Percentiles rank a stretch among this genome's conserved stretches.
Evolutionary conservation across 306 rosid genomes (phyloP).

Genomic region (Cucurbita pepo): DNA sequence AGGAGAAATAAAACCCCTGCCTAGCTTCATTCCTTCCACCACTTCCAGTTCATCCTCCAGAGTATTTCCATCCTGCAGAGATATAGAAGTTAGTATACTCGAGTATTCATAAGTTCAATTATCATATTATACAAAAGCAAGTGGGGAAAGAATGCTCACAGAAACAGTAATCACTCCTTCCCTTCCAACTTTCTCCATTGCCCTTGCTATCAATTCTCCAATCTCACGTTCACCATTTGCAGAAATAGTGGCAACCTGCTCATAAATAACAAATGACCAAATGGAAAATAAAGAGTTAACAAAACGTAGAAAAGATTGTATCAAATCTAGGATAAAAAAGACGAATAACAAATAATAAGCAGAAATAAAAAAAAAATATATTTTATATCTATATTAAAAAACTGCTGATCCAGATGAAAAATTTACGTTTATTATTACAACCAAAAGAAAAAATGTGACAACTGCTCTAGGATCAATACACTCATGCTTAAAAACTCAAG

Average conservation of each 20-base stretch:
- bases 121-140: not conserved
- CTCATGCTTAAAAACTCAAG: not conserved
- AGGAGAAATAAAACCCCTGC: slow-evolving; percentile 81
- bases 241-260: slow-evolving; percentile 86
- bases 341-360: not conserved
- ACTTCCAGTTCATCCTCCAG: slow-evolving; percentile 91
- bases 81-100: not conserved
- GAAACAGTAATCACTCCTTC: slow-evolving; percentile 88
- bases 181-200: slow-evolving; percentile 98
- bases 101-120: not conserved
- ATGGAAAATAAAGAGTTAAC: not conserved
- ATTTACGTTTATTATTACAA: not conserved
- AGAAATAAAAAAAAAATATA: not conserved
- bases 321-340: not conserved
- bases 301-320: not conserved
- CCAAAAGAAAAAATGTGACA: no score
- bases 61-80: slow-evolving; percentile 77
- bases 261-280: not conserved
- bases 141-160: slow-evolving; percentile 26
- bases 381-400: not conserved
- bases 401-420: not conserved
- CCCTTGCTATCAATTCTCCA: slow-evolving; percentile 84
- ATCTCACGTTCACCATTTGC: slow-evolving; percentile 87
- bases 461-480: not conserved
- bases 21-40: slow-evolving; percentile 92